phyloP scores from a whole-genome alignment of 1,139 yeast genomes.

The Geotrichum klebahnii region DNA sequence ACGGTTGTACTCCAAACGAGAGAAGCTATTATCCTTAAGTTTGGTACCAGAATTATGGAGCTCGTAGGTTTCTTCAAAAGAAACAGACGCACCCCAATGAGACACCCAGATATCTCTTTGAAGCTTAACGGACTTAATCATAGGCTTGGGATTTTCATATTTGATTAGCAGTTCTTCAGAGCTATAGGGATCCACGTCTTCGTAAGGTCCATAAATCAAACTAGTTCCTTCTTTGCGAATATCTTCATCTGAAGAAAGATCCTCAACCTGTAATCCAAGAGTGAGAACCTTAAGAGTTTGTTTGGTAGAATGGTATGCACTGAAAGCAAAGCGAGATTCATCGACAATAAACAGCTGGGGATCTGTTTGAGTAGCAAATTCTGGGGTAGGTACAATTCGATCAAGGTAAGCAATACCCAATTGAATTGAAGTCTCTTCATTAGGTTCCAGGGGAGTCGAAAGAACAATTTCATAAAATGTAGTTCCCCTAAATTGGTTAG shows the following conservation, averaged over 20 bases:
- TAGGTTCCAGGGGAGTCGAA: constrained; percentile 66
- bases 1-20: constrained; percentile 72
- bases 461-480: constrained; percentile 49
- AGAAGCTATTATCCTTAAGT: constrained; percentile 53
- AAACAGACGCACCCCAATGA: constrained; percentile 61
- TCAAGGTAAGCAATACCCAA: constrained; percentile 54
- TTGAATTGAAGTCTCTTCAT: constrained; percentile 47
- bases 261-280: constrained; percentile 23
- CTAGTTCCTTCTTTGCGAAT: constrained; percentile 26
- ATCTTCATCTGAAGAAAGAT: constrained; percentile 27
- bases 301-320: constrained; percentile 61
- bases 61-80: constrained; percentile 82
- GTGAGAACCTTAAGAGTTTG: constrained; percentile 26
- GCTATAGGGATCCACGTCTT: constrained; percentile 47
- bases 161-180: constrained; percentile 51
- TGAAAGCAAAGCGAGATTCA: constrained; percentile 55
- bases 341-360: constrained; percentile 57
- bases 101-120: constrained; percentile 81
- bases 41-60: constrained; percentile 71
- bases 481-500: constrained; percentile 11
- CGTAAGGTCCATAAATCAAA: constrained; percentile 57
- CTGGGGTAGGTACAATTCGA: constrained; percentile 59
- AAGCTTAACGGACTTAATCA: constrained; percentile 56
- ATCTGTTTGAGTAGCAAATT: constrained; percentile 55
- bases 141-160: constrained; percentile 65